Evolutionary conservation across 768 basidiomycete species (phyloP).

Genomic region (Boletus tomentosulus): DNA sequence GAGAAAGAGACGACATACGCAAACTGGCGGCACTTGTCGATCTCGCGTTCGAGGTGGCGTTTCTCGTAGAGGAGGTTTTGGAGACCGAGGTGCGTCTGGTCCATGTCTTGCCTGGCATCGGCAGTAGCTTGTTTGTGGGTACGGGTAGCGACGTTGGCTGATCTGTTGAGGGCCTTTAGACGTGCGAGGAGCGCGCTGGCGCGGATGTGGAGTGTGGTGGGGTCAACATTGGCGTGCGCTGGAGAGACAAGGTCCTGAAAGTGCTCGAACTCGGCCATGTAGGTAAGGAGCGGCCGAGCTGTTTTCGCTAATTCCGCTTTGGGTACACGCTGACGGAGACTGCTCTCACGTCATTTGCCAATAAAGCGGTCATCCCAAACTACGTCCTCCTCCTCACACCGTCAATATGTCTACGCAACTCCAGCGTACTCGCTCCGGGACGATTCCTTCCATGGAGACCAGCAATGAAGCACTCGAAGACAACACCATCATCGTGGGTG

Average conservation of each 20-base stretch:
- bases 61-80: slow-evolving; percentile 90
- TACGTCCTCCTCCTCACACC: background rate
- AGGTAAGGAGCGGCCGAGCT: background rate
- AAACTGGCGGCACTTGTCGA: slow-evolving; percentile 89
- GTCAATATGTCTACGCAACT: slow-evolving; percentile 30
- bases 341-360: slow-evolving; percentile 20
- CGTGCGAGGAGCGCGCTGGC: slow-evolving; percentile 75
- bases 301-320: background rate
- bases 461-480: slow-evolving; percentile 69
- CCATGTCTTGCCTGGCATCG: slow-evolving; percentile 83
- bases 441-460: slow-evolving; percentile 88
- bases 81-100: slow-evolving; percentile 79
- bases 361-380: slow-evolving; percentile 14
- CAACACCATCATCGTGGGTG: slow-evolving; percentile 87
- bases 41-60: slow-evolving; percentile 85
- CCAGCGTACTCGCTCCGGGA: slow-evolving; percentile 63
- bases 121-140: slow-evolving; percentile 65
- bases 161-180: slow-evolving; percentile 74
- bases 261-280: slow-evolving; percentile 38
- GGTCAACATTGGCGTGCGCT: slow-evolving; percentile 42
- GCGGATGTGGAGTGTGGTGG: slow-evolving; percentile 49
- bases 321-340: slow-evolving; percentile 13
- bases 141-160: slow-evolving; percentile 67
- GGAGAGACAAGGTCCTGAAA: slow-evolving; percentile 61
- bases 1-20: slow-evolving; percentile 50